Evolutionary conservation across 2,329 filamentous ascomycete genomes (phyloP), one percentile per base, ranked within the genome.

Genomic region (Blumeria hordei): DNA sequence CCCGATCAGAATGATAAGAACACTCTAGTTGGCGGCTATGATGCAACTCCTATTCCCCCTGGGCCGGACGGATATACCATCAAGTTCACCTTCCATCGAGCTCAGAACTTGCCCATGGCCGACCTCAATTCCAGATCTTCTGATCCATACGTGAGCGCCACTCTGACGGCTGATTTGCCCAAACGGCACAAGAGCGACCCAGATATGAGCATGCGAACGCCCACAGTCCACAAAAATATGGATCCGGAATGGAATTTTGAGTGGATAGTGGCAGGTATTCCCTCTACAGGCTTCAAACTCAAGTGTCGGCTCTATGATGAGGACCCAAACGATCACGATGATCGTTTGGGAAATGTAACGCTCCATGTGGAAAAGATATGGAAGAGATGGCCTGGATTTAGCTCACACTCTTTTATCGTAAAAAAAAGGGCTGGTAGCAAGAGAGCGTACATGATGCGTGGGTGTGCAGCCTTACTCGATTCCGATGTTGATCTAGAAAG

Each of bases 251-350:
- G 90, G 90, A 75, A 94, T 51, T 78, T 81, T 39, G 76, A 86
- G 57, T 96, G 90, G 90, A 74, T 87, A 21, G 82, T 96, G 28
- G 86, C 85, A 58, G 93, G 94, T 61, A 75, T 95, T 1, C 88
- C 90, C 0, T 71, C 80, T 0, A 78, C 76, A 0, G 88, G 88
- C 3, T 94, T 94, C 69, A 76, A 74, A 56, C 74, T 96, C 61
- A 94, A 94, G 66, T 87, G 85, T 58, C 77, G 85, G 54, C 69
- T 96, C 16, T 93, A 88, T 68, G 90, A 96, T 63, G 90, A 96
- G 66, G 90, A 96, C 67, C 79, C 81, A 36, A 78, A 81, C 1
- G 85, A 95, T 65, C 78, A 83, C 60, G 84, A 96, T 64, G 90
- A 96, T 68, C 76, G 86, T 32, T 74, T 96, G 18, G 90, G 90